These are phyloP conservation scores for Phialemonium atrogriseum DNA, from an alignment of 2,329 filamentous ascomycete genomes.

Conservation along the genomic window DNA sequence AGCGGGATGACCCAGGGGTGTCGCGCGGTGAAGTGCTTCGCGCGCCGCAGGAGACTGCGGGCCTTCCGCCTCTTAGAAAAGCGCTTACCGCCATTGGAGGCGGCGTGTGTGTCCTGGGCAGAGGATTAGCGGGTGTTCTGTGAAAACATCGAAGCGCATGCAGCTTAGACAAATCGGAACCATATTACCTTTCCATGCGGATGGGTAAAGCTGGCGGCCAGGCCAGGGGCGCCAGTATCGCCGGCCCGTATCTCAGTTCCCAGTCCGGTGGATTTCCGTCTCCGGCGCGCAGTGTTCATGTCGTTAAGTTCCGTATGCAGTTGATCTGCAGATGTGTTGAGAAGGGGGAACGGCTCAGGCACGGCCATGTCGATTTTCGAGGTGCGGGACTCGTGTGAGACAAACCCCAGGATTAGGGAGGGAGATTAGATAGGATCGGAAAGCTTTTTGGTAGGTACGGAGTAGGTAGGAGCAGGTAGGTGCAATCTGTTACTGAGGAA, in stretches of 20 bases:
- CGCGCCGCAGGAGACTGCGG: conserved; percentile 44
- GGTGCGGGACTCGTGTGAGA: too few relatives aligned
- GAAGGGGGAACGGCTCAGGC: conserved; percentile 47
- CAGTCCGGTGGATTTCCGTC: conserved; percentile 48
- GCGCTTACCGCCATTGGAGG: conserved; percentile 26
- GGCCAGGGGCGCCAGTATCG: conserved; percentile 46
- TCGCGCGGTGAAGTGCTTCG: conserved; percentile 42
- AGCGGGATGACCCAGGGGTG: conserved; percentile 61
- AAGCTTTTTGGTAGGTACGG: too few relatives aligned
- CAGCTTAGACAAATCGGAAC: not conserved
- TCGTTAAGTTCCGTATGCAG: conserved; percentile 29
- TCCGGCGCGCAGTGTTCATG: conserved; percentile 30
- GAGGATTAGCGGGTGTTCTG: conserved; percentile 1
- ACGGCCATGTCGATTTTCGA: too few relatives aligned
- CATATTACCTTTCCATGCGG: conserved; percentile 17
- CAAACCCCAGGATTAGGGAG: too few relatives aligned
- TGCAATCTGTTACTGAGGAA: too few relatives aligned
- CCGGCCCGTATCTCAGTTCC: conserved; percentile 45
- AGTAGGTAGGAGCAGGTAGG: too few relatives aligned
- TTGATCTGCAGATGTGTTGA: conserved; percentile 43
- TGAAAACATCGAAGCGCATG: conserved; percentile 8
- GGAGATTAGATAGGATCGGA: too few relatives aligned
- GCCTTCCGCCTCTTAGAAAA: conserved; percentile 48
- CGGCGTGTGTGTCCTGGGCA: conserved; percentile 13
- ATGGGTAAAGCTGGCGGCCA: conserved; percentile 44